Evolutionary conservation across 306 rosid species (phyloP).

Genomic region (Dalbergia cultrata): DNA sequence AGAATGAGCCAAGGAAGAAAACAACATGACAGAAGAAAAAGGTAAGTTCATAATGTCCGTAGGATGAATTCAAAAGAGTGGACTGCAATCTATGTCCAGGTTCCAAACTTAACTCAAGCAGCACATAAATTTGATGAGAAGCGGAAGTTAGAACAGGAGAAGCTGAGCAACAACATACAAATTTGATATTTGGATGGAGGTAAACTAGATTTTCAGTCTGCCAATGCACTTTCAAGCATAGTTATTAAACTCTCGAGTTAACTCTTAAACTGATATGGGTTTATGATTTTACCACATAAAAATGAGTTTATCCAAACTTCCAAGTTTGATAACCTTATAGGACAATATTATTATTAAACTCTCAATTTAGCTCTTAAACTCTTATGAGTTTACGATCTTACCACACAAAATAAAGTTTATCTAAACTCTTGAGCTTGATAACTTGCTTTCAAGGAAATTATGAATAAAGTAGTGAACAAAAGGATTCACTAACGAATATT

Average conservation of each 20-base stretch:
- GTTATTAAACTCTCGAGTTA: too few species aligned
- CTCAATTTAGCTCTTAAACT: too few species aligned
- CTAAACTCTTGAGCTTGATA: too few species aligned
- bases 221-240: conserved; percentile 19
- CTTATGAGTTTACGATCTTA: too few species aligned
- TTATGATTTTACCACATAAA: too few species aligned
- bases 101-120: conserved; percentile 28
- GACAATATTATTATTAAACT: too few species aligned
- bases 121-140: conserved; percentile 20
- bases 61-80: neutral
- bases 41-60: neutral
- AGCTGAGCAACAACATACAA: conserved; percentile 13
- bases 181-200: conserved; percentile 6
- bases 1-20: neutral
- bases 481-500: neutral
- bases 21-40: neutral
- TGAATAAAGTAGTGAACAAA: too few species aligned
- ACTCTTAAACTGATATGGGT: too few species aligned
- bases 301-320: too few species aligned
- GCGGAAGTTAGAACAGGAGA: conserved; percentile 14
- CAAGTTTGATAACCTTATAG: too few species aligned
- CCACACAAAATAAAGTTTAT: too few species aligned
- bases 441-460: too few species aligned
- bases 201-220: conserved; percentile 19
- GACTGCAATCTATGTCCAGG: neutral